Conservation (phyloP, 1,284 basidiomycete species). For the Cystobasidiaceae sp. region DNA sequence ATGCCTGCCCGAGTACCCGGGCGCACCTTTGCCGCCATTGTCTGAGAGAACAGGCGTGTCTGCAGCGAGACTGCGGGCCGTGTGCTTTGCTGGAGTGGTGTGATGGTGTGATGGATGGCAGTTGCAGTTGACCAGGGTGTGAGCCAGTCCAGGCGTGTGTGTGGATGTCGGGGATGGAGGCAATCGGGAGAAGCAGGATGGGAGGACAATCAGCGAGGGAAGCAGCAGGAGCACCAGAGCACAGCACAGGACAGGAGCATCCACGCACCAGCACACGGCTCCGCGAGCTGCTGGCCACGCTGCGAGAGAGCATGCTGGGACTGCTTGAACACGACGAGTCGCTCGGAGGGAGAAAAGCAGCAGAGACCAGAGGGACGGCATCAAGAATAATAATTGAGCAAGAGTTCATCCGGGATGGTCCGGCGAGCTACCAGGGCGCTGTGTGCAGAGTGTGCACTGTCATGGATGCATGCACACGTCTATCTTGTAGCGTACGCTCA, state of each 20-base stretch:
- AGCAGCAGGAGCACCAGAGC: not conserved
- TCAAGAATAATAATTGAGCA: too few species aligned
- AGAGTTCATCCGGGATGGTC: not conserved
- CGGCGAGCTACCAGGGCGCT: not conserved
- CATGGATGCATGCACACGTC: not conserved
- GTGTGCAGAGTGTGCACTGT: not conserved
- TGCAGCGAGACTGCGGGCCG: not conserved
- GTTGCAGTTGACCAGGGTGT: too few species aligned
- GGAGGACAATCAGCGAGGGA: not conserved
- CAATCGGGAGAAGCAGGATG: too few species aligned
- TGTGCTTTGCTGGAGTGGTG: not conserved
- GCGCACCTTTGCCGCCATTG: slow-evolving; percentile 20
- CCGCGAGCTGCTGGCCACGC: not conserved
- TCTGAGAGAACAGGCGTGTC: slow-evolving; percentile 20
- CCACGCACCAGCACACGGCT: not conserved
- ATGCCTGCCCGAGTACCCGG: not conserved
- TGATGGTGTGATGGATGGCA: too few species aligned
- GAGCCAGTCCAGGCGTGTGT: too few species aligned
- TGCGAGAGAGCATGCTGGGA: slow-evolving; percentile 1
- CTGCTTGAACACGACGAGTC: too few species aligned
- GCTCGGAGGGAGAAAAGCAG: too few species aligned
- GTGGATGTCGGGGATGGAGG: too few species aligned
- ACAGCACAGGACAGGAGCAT: not conserved
- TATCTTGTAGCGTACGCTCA: not conserved
- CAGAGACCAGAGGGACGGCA: too few species aligned